A percentile compares a stretch with the other conserved stretches of the same genome.
phyloP scores from a whole-genome alignment of 1,284 basidiomycete species.

The Vanrija humicola region DNA sequence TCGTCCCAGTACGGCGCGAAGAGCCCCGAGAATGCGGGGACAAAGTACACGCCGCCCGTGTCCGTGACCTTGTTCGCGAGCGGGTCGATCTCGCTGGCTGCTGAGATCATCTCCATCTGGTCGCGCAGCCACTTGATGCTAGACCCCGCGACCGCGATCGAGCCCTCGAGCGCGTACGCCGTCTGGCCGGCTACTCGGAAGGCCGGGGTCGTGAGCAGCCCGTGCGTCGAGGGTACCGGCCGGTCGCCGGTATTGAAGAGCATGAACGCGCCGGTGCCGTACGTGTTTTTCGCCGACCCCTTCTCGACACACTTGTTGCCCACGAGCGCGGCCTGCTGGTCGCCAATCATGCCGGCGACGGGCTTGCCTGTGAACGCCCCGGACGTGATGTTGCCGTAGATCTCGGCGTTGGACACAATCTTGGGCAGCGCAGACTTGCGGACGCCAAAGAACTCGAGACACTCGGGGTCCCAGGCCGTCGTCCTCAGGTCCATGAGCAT shows the following conservation, averaged over 20 bases:
- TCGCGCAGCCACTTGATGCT: constrained; percentile 96
- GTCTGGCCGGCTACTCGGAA: constrained; percentile 75
- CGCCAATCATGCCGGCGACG: constrained; percentile 88
- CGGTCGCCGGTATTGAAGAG: constrained; percentile 84
- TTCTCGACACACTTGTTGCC: constrained; percentile 86
- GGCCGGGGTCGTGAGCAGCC: constrained; percentile 85
- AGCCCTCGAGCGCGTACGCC: constrained; percentile 88
- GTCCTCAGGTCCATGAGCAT: constrained; percentile 81
- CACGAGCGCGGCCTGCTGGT: constrained; percentile 95
- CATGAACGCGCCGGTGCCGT: constrained; percentile 93
- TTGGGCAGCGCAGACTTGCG: constrained; percentile 73
- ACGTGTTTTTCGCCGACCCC: constrained; percentile 90
- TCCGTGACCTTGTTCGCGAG: constrained; percentile 73
- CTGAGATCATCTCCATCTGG: constrained; percentile 74
- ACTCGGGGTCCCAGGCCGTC: constrained; percentile 74
- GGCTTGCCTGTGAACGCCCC: constrained; percentile 72
- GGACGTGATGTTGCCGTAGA: constrained; percentile 70
- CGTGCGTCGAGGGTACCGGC: constrained; percentile 78
- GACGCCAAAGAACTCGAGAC: constrained; percentile 84
- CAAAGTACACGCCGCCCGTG: constrained; percentile 91
- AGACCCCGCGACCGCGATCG: constrained; percentile 89
- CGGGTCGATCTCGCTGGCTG: constrained; percentile 79
- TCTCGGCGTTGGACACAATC: constrained; percentile 86
- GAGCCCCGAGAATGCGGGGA: constrained; percentile 90
- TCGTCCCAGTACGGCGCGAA: constrained; percentile 63